Evolutionary conservation across 495 filamentous ascomycete genomes (phyloP).

Genomic region (Aspergillus conjunctus): DNA sequence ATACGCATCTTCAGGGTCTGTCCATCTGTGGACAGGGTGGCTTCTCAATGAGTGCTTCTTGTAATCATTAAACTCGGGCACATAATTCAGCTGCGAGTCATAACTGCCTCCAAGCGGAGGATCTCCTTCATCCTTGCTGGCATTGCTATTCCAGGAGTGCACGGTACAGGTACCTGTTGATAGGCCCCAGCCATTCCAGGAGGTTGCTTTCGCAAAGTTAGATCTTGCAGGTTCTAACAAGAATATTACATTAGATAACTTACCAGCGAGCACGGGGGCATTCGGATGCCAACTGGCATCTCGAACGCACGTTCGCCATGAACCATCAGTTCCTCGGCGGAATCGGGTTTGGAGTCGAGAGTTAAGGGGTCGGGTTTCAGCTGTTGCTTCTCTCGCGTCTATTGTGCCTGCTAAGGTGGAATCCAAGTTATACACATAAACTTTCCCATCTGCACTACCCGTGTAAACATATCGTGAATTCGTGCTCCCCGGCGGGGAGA

Average conservation of each 20-base stretch:
- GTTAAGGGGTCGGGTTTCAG: slow-evolving; percentile 58
- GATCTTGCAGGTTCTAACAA: slow-evolving; percentile 6
- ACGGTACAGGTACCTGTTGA: slow-evolving; percentile 72
- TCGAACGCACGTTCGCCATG: slow-evolving; percentile 81
- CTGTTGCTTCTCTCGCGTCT: slow-evolving; percentile 71
- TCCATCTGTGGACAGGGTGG: slow-evolving; percentile 12
- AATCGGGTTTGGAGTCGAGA: slow-evolving; percentile 31
- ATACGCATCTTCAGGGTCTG: not conserved
- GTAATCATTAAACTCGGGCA: slow-evolving; percentile 35
- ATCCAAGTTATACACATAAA: slow-evolving; percentile 93
- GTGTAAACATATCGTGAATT: slow-evolving; percentile 92
- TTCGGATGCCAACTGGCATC: slow-evolving; percentile 96
- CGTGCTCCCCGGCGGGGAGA: slow-evolving; percentile 85
- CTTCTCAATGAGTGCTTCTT: slow-evolving; percentile 25
- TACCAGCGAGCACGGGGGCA: slow-evolving; percentile 86
- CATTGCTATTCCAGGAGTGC: slow-evolving; percentile 73
- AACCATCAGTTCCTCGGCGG: slow-evolving; percentile 35
- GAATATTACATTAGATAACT: slow-evolving; percentile 22
- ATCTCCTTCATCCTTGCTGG: slow-evolving; percentile 64
- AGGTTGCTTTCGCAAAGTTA: slow-evolving; percentile 60
- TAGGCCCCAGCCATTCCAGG: slow-evolving; percentile 74
- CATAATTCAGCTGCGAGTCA: slow-evolving; percentile 53
- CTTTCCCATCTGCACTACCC: slow-evolving; percentile 82
- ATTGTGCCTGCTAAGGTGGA: slow-evolving; percentile 81
- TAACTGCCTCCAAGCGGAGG: slow-evolving; percentile 60